These are phyloP conservation scores for Limnomonas spitsbergensis DNA, from an alignment of 139 green algal species.

Conservation along the genomic window DNA sequence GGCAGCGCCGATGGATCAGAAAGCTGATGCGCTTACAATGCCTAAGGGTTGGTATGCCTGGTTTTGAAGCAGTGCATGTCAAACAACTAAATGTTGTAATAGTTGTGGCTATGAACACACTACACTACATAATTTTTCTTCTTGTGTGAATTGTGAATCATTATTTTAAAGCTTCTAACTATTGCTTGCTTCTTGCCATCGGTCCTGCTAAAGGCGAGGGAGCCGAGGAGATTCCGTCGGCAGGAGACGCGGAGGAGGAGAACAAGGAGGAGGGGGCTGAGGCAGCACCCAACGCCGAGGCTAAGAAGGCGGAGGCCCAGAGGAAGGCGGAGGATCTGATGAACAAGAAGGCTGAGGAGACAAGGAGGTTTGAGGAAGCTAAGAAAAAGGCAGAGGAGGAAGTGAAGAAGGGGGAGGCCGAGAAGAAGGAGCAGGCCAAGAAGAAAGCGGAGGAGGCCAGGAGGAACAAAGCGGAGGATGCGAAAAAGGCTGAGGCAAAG, in stretches of 20 bases:
- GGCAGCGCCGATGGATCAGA: too few species aligned
- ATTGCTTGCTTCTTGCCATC: too few species aligned
- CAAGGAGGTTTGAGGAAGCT: not conserved
- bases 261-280: not conserved
- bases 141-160: too few species aligned
- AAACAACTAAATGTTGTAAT: too few species aligned
- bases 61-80: too few species aligned
- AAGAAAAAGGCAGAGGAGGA: not conserved
- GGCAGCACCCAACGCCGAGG: not conserved
- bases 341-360: not conserved
- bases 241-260: not conserved
- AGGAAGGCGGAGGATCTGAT: not conserved
- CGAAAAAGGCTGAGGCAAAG: conserved; percentile 11
- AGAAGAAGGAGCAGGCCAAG: not conserved
- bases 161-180: too few species aligned
- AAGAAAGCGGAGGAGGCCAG: not conserved
- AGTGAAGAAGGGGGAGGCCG: not conserved
- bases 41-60: too few species aligned
- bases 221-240: too few species aligned
- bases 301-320: not conserved
- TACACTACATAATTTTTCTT: too few species aligned
- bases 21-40: too few species aligned
- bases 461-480: not conserved
- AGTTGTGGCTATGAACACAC: too few species aligned
- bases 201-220: too few species aligned